These are phyloP conservation scores for Mycena epipterygia DNA, from an alignment of 768 basidiomycete genomes.

Conservation along the genomic window DNA sequence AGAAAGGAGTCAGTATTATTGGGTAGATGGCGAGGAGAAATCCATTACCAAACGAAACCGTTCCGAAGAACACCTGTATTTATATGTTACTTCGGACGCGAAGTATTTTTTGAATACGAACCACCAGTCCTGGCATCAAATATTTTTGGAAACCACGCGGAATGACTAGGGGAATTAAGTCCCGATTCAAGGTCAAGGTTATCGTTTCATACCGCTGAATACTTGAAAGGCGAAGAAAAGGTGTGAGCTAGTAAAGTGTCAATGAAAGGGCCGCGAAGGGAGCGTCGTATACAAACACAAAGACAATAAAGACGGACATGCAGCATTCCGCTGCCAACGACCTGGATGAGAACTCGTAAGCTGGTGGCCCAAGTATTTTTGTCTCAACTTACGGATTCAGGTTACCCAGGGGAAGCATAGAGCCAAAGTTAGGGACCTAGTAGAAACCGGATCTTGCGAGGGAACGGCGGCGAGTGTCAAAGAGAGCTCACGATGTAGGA, in stretches of 20 bases:
- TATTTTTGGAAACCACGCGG: background rate
- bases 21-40: background rate
- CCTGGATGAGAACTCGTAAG: background rate
- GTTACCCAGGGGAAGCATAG: conserved; percentile 19
- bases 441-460: background rate
- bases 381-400: background rate
- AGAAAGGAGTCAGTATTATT: background rate
- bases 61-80: background rate
- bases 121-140: background rate
- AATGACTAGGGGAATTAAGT: background rate
- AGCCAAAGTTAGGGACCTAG: conserved; percentile 25
- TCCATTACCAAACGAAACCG: background rate
- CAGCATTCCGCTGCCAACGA: conserved; percentile 19
- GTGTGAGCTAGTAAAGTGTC: conserved; percentile 8
- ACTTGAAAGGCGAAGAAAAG: conserved; percentile 27
- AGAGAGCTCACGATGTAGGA: background rate
- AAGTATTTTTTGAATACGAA: background rate
- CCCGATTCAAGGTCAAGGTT: background rate
- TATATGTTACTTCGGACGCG: background rate
- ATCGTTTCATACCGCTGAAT: background rate
- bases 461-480: background rate
- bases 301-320: conserved; percentile 24
- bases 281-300: conserved; percentile 1
- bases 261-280: background rate
- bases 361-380: background rate